Base-by-base conservation (phyloP, 208 protist genomes). In the Acanthamoeba culbertsoni region DNA sequence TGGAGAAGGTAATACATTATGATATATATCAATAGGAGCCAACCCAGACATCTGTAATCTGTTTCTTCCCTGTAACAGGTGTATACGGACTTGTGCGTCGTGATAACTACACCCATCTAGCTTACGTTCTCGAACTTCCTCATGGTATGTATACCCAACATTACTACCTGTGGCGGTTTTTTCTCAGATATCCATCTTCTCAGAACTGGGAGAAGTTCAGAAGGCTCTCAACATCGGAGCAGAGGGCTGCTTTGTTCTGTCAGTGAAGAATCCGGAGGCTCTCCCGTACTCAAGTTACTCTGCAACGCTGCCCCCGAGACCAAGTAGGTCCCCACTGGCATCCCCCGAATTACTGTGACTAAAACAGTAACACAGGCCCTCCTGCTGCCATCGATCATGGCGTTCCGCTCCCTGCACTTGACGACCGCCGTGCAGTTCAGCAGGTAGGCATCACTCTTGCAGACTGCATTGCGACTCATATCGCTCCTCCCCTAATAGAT, bases 201-300 rank as follows among this genome's bases (percentile, higher is more conserved):
- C 23, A 82, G 71, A 82, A 7, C 42, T 82, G 20, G 71, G 71
- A 16, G 71, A 82, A 31, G 71, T 82, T 18, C 71, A 82, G 10
- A 82, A 82, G 71, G 71, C 71, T 16, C 71, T 82, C 8, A 82
- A 82, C 42, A 82, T 82, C 71, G 71, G n/a, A n/a, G 71, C 71
- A 10, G 71, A 82, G 45, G 71, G 71, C 18, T 82, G 71, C 71
- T 82, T 82, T 43, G 71, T 82, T 20, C 71, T 82, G n/a, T 82
- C 71, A 43, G 71, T 82, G 4, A 82, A 82, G 71, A 82, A 82
- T 28, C 71, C 71, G 8, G 43, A 82, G 71, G 71, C 71, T 18
- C 42, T 82, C 16, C 71, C 71, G 26, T 82, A 82, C 71, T 31
- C 71, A 26, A 82, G 42, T 43, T 82, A 37, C 42, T 82, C 71